These are phyloP conservation scores for Wickerhamomyces sp. DNA, from an alignment of 1,139 yeast genomes.

Conservation along the genomic window DNA sequence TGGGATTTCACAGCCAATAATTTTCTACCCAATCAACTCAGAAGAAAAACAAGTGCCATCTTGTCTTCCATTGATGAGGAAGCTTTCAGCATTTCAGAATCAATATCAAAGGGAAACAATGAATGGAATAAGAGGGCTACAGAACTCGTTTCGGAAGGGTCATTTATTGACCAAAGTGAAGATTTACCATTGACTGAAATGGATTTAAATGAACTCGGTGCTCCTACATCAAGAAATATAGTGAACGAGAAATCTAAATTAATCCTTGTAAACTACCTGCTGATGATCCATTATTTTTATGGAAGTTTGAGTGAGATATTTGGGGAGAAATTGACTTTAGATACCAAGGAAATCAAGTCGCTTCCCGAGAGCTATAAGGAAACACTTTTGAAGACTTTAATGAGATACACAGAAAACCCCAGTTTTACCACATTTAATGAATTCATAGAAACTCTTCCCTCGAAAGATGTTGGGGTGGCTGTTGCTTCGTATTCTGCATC, in stretches of 20 bases:
- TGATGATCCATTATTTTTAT: neutral
- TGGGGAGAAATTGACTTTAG: neutral
- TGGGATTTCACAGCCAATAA: conserved; percentile 1
- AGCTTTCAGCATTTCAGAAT: neutral
- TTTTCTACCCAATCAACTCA: neutral
- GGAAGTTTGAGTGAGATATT: neutral
- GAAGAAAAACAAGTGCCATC: neutral
- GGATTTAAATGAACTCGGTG: conserved; percentile 1
- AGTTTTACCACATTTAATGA: neutral
- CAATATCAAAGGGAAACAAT: neutral
- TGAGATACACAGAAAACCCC: neutral
- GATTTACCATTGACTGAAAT: conserved; percentile 1
- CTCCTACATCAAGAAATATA: neutral
- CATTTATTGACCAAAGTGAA: neutral
- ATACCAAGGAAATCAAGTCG: neutral
- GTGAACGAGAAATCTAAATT: neutral
- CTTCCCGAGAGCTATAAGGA: neutral
- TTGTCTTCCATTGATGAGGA: neutral
- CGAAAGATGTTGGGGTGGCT: neutral
- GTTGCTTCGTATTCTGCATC: neutral
- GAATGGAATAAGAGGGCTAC: neutral
- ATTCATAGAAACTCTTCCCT: neutral
- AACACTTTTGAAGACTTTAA: neutral
- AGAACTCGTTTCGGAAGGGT: neutral
- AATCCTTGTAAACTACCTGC: neutral